These are phyloP conservation scores for Talaromyces piceae DNA, from an alignment of 2,329 filamentous ascomycete species.

Conservation along the genomic window DNA sequence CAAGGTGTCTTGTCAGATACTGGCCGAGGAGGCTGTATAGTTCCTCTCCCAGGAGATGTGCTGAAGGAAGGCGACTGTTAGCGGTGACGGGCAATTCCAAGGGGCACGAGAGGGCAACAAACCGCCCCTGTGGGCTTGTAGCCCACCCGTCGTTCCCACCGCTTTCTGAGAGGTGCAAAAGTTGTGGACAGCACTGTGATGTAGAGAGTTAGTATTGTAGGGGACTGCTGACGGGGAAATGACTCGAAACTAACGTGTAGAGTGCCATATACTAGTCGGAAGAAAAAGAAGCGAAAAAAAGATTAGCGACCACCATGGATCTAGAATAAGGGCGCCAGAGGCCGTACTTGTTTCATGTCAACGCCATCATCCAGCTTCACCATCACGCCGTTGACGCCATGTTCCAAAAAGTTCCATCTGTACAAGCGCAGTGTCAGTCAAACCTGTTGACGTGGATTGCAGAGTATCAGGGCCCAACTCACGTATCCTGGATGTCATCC, in stretches of 20 bases:
- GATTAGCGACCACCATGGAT: slow-evolving; percentile 12
- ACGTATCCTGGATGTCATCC: slow-evolving; percentile 57
- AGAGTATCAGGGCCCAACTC: slow-evolving; percentile 26
- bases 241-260: slow-evolving; percentile 60
- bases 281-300: slow-evolving; percentile 12
- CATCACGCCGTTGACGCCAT: slow-evolving; percentile 90
- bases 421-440: slow-evolving; percentile 7
- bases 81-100: slow-evolving; percentile 11
- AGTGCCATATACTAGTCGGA: slow-evolving; percentile 75
- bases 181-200: slow-evolving; percentile 83
- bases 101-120: slow-evolving; percentile 19
- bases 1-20: slow-evolving; percentile 74
- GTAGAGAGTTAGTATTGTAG: slow-evolving; percentile 14
- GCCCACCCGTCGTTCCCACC: slow-evolving; percentile 50
- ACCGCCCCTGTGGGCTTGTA: slow-evolving; percentile 65
- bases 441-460: not conserved
- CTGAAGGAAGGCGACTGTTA: slow-evolving; percentile 40
- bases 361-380: slow-evolving; percentile 82
- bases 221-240: too few relatives aligned
- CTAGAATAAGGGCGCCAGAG: not conserved
- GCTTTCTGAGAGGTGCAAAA: slow-evolving; percentile 98
- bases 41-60: slow-evolving; percentile 90
- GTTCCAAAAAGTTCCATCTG: slow-evolving; percentile 85
- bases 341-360: slow-evolving; percentile 74
- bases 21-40: slow-evolving; percentile 85